Conservation (phyloP, 1,139 yeast genomes). For the Sugiyamaella neomexicana region DNA sequence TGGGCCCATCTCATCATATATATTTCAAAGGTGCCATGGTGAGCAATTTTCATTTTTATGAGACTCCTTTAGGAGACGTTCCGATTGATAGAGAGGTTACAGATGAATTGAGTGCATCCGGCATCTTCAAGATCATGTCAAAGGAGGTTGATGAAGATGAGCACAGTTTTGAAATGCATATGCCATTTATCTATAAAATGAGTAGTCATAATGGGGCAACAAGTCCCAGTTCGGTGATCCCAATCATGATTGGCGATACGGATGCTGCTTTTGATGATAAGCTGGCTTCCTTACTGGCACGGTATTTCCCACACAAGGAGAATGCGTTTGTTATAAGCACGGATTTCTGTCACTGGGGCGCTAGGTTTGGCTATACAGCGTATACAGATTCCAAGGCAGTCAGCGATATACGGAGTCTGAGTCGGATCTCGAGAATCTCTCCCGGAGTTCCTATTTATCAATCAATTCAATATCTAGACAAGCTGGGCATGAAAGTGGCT, state of each 20-base stretch:
- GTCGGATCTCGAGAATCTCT: conserved; percentile 21
- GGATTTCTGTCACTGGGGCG: conserved; percentile 97
- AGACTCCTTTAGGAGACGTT: conserved; percentile 80
- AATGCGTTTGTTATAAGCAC: conserved; percentile 80
- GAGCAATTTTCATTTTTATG: conserved; percentile 56
- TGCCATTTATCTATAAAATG: conserved; percentile 65
- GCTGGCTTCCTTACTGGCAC: conserved; percentile 52
- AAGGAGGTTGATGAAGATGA: conserved; percentile 72
- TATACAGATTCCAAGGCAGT: conserved; percentile 45
- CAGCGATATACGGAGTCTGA: conserved; percentile 18
- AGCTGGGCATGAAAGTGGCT: conserved; percentile 65
- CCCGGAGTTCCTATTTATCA: conserved; percentile 54
- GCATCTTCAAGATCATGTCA: conserved; percentile 58
- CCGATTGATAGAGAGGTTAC: conserved; percentile 55
- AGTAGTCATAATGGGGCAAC: conserved; percentile 35
- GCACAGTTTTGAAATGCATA: conserved; percentile 94
- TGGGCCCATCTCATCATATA: conserved; percentile 96
- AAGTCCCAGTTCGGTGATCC: conserved; percentile 58
- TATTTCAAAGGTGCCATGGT: conserved; percentile 65
- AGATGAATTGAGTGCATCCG: conserved; percentile 40
- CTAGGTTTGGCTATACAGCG: conserved; percentile 67
- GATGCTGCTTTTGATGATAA: conserved; percentile 48
- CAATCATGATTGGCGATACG: conserved; percentile 74
- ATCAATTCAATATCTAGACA: conserved; percentile 73
- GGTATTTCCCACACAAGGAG: conserved; percentile 54